A percentile compares a stretch with the other conserved stretches of the same genome.
These are phyloP conservation scores for Peziza echinospora DNA, from an alignment of 495 filamentous ascomycete genomes.

Conservation along the genomic window DNA sequence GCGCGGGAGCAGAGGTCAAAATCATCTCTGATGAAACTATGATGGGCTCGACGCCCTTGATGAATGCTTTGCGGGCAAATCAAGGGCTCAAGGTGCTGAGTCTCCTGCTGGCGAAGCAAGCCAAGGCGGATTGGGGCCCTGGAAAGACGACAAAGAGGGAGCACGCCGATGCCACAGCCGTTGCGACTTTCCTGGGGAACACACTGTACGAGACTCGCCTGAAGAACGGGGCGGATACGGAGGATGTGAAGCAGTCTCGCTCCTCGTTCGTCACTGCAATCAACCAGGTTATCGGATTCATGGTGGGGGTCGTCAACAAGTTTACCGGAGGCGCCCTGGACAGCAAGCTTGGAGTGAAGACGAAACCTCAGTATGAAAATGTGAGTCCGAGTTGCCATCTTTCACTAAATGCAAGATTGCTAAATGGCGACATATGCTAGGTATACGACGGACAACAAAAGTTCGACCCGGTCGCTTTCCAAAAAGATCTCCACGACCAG, in stretches of 20 bases:
- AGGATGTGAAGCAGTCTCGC: neutral
- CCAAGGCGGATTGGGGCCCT: neutral
- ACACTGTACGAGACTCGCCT: neutral
- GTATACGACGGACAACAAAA: too few relatives aligned
- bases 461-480: neutral
- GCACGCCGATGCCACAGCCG: too few relatives aligned
- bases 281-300: neutral
- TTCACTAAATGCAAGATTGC: too few relatives aligned
- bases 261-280: neutral
- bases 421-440: too few relatives aligned
- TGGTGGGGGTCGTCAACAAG: neutral
- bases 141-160: neutral
- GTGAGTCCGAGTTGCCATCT: too few relatives aligned
- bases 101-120: neutral
- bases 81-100: slow-evolving; percentile 22
- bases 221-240: neutral
- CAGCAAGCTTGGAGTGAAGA: neutral
- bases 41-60: slow-evolving; percentile 1
- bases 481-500: neutral
- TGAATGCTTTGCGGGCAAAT: slow-evolving; percentile 18
- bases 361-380: too few relatives aligned
- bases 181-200: neutral
- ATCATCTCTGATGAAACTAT: neutral
- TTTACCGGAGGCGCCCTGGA: neutral
- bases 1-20: neutral